Percentiles rank a stretch among this genome's conserved stretches.
These are phyloP conservation scores for Blastocystis sp. DNA, from an alignment of 352 stramenopile genomes.

Conservation along the genomic window DNA sequence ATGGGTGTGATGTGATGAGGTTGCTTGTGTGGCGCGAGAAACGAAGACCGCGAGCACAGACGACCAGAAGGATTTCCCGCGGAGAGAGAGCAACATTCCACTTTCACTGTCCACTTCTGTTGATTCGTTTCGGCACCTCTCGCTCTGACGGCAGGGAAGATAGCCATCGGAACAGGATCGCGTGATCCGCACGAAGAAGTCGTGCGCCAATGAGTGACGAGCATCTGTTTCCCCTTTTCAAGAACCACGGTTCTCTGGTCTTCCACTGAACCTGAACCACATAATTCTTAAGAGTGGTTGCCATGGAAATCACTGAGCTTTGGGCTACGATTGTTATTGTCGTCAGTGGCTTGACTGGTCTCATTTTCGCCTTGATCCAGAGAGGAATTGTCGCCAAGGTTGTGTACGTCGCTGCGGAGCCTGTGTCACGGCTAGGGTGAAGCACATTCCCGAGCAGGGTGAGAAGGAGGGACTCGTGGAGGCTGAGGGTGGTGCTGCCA, in stretches of 20 bases:
- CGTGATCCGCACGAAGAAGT: neutral
- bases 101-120: too few relatives aligned
- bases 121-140: too few relatives aligned
- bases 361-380: conserved; percentile 53
- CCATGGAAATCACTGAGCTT: conserved; percentile 1
- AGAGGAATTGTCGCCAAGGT: conserved; percentile 27
- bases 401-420: neutral
- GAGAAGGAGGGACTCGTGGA: conserved; percentile 38
- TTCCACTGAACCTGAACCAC: neutral
- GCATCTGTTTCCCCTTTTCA: neutral
- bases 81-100: too few relatives aligned
- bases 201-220: neutral
- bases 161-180: neutral
- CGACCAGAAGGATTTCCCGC: too few relatives aligned
- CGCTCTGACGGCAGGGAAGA: neutral
- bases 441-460: conserved; percentile 19
- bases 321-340: conserved; percentile 45
- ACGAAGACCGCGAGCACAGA: too few relatives aligned
- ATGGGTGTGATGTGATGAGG: too few relatives aligned
- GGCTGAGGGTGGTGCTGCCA: conserved; percentile 57
- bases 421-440: conserved; percentile 24
- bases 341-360: conserved; percentile 18
- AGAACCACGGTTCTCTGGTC: neutral
- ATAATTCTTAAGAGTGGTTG: neutral
- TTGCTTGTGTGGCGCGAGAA: too few relatives aligned